Conservation (phyloP, 306 rosid genomes). For the Acacia melanoxylon region DNA sequence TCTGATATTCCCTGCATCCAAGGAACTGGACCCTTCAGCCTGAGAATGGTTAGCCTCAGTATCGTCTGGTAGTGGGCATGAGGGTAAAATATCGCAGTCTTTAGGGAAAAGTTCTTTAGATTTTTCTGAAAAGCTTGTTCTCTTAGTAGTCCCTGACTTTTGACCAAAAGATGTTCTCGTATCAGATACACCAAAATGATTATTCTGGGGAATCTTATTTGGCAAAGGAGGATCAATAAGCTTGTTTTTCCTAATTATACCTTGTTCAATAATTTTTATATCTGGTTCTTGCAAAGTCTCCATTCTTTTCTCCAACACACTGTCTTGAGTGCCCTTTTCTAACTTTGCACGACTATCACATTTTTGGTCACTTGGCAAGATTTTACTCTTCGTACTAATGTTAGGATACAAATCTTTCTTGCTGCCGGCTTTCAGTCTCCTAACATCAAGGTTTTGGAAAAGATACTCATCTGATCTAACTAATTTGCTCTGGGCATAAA, state of each 20-base stretch:
- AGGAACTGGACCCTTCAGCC: conserved; percentile 39
- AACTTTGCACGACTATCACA: conserved; percentile 31
- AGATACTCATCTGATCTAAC: conserved; percentile 37
- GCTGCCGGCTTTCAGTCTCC: conserved; percentile 38
- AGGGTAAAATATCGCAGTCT: conserved; percentile 39
- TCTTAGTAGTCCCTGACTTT: conserved; percentile 43
- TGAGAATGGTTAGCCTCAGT: conserved; percentile 33
- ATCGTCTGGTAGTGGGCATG: conserved; percentile 48
- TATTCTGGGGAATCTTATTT: conserved; percentile 38
- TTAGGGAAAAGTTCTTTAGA: conserved; percentile 33
- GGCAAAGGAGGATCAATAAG: conserved; percentile 56
- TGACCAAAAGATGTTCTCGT: conserved; percentile 34
- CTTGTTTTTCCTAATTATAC: conserved; percentile 38
- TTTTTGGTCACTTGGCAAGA: conserved; percentile 25
- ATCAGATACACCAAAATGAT: conserved; percentile 51
- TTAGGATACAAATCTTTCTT: conserved; percentile 32
- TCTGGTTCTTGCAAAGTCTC: conserved; percentile 40
- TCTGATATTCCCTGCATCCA: conserved; percentile 33
- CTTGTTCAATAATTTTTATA: conserved; percentile 36
- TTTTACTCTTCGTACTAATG: conserved; percentile 38
- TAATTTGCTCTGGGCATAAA: conserved; percentile 40
- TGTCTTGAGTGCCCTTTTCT: conserved; percentile 36
- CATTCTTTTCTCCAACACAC: conserved; percentile 39
- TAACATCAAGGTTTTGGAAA: conserved; percentile 37
- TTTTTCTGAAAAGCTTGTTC: conserved; percentile 41